Conservation (phyloP, 176 grass and related monocot genomes). For the Canna indica region DNA sequence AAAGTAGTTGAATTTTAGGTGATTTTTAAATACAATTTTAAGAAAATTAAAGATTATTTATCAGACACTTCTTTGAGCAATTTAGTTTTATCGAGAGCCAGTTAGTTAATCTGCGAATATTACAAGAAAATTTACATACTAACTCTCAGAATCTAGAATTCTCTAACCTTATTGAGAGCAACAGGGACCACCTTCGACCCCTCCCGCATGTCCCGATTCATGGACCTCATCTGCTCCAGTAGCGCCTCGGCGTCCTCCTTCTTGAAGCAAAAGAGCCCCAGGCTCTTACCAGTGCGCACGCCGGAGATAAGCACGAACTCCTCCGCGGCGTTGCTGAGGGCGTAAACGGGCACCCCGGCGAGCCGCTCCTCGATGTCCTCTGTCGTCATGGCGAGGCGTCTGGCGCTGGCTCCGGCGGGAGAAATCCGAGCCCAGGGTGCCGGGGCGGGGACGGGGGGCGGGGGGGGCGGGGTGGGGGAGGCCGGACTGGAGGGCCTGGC, state of each 20-base stretch:
- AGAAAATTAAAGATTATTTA: background rate
- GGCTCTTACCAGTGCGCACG: constrained; percentile 12
- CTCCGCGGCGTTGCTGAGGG: constrained; percentile 50
- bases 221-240: constrained; percentile 43
- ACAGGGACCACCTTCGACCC: constrained; percentile 54
- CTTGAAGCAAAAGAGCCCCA: constrained; percentile 58
- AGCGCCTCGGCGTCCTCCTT: constrained; percentile 49
- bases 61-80: background rate
- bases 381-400: constrained; percentile 1
- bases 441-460: constrained; percentile 14
- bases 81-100: background rate
- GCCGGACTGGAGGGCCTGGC: constrained; percentile 11
- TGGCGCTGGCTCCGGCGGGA: background rate
- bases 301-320: constrained; percentile 56
- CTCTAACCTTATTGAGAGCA: constrained; percentile 55
- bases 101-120: too few relatives aligned
- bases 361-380: constrained; percentile 52
- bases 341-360: constrained; percentile 63
- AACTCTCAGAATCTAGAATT: background rate
- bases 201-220: constrained; percentile 36
- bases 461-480: background rate
- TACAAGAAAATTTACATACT: background rate
- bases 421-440: background rate
- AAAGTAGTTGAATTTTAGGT: too few relatives aligned
- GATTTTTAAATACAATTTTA: background rate